Base-by-base conservation (phyloP, 495 filamentous ascomycete species). In the Aspergillus homomorphus region DNA sequence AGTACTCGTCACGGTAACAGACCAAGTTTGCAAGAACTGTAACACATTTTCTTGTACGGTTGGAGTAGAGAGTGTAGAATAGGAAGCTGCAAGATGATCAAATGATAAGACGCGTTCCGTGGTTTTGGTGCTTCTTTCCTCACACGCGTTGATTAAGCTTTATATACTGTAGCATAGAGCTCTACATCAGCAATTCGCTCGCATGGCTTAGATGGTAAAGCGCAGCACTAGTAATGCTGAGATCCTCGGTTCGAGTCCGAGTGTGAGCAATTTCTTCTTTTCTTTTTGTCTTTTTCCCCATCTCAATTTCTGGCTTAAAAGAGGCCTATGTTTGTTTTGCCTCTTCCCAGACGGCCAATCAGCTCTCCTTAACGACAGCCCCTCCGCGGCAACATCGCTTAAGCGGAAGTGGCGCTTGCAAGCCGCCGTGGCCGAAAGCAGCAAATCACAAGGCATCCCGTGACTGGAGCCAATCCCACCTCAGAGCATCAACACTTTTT, bases 381-480 rank as follows among this genome's bases (percentile, higher is more conserved):
- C 33, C 33, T 38, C 33, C 6, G 67, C 67, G 67, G 38, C 59
- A 69, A 66, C n/a, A 30, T 65, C 68, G 68, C 68, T 68, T 66
- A 54, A 61, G 65, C 68, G 68, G 59, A 48, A 59, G 63, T 61
- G 57, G 63, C 62, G 56, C 56, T 61, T 66, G 44, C 38, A 20
- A 24, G 26, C 4, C 24, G 23, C 12, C 24, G 46, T 30, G 28
- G 48, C 63, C 63, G 54, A 53, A 66, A 64, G 62, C 63, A 66
- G 66, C 63, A 57, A 66, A 54, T 52, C 53, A 60, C n/a, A 21
- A 38, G 50, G 55, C n/a, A 51, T 56, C 61, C 64, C 58, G 54
- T 63, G 57, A 61, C 62, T 56, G 45, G 48, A 41, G 44, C 23
- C 45, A 61, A 60, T 63, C 63, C 62, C 66, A 64, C 62, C 60